Evolutionary conservation across 768 basidiomycete species (phyloP).

Genomic region (Russula griseocarnosa): DNA sequence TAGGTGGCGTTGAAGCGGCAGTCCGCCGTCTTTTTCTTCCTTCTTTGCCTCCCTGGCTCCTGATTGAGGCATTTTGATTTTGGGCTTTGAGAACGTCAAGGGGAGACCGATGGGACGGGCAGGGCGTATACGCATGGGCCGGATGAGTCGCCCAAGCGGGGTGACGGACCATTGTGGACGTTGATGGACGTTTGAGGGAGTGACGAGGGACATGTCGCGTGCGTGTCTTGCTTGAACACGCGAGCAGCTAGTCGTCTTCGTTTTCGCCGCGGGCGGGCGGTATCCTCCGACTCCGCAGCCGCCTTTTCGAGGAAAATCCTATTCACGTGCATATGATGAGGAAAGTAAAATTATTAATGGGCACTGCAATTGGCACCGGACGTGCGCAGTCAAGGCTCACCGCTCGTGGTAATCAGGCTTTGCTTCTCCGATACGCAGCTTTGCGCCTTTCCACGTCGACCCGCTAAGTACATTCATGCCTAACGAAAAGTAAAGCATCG

Average conservation of each 20-base stretch:
- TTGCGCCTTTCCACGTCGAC: slow-evolving; percentile 84
- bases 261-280: slow-evolving; percentile 43
- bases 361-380: slow-evolving; percentile 1
- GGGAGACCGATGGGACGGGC: slow-evolving; percentile 45
- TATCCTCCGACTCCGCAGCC: slow-evolving; percentile 28
- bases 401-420: slow-evolving; percentile 65
- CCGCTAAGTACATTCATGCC: slow-evolving; percentile 76
- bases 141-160: slow-evolving; percentile 57
- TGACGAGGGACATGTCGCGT: slow-evolving; percentile 60
- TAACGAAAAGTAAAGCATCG: slow-evolving; percentile 31
- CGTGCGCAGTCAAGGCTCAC: slow-evolving; percentile 36
- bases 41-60: slow-evolving; percentile 25
- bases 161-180: slow-evolving; percentile 69
- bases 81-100: slow-evolving; percentile 22
- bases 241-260: slow-evolving; percentile 38
- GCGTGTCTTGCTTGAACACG: slow-evolving; percentile 44
- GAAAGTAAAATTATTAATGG: slow-evolving; percentile 6
- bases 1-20: slow-evolving; percentile 45
- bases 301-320: slow-evolving; percentile 41
- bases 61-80: slow-evolving; percentile 24
- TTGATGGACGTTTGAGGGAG: slow-evolving; percentile 49
- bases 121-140: slow-evolving; percentile 70
- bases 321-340: background rate
- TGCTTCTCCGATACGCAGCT: slow-evolving; percentile 79
- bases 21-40: slow-evolving; percentile 38